These are phyloP conservation scores for Sclerotinia trifoliorum DNA, from an alignment of 2,329 filamentous ascomycete species.

Conservation along the genomic window DNA sequence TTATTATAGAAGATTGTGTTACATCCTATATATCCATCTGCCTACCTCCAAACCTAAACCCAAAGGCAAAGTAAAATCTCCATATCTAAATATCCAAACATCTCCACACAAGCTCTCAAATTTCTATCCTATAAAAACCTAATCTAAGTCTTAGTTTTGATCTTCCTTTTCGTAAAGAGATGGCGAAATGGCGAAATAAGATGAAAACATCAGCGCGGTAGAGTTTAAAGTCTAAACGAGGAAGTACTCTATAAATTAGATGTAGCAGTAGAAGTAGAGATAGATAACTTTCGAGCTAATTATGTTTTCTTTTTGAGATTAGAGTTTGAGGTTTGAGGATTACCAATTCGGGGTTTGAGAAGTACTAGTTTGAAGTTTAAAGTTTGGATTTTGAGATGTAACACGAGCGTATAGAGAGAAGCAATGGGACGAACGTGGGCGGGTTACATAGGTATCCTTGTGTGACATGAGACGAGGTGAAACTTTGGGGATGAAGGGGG, in stretches of 20 bases:
- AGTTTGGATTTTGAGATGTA: background rate
- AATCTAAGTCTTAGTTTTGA: no score
- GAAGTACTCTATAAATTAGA: background rate
- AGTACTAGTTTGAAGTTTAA: background rate
- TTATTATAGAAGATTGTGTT: no score
- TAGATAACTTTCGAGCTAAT: no score
- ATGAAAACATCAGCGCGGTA: background rate
- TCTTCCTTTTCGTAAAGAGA: background rate
- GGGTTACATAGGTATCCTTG: background rate
- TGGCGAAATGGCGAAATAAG: background rate
- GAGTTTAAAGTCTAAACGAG: background rate
- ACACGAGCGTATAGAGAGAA: background rate
- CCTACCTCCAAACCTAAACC: no score
- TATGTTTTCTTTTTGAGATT: background rate
- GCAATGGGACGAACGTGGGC: background rate
- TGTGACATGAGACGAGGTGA: constrained; percentile 4
- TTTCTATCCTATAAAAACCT: no score
- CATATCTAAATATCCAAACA: background rate
- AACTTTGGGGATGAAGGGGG: background rate
- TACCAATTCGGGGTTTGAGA: background rate
- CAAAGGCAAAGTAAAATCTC: no score
- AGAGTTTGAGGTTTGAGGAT: background rate
- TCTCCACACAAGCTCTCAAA: background rate
- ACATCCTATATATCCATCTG: no score
- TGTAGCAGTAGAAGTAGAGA: background rate